Percentiles rank a stretch among this genome's conserved stretches.
Evolutionary conservation across 192 early-diverging fungal species (phyloP).

Genomic region (Pilaira anomala): DNA sequence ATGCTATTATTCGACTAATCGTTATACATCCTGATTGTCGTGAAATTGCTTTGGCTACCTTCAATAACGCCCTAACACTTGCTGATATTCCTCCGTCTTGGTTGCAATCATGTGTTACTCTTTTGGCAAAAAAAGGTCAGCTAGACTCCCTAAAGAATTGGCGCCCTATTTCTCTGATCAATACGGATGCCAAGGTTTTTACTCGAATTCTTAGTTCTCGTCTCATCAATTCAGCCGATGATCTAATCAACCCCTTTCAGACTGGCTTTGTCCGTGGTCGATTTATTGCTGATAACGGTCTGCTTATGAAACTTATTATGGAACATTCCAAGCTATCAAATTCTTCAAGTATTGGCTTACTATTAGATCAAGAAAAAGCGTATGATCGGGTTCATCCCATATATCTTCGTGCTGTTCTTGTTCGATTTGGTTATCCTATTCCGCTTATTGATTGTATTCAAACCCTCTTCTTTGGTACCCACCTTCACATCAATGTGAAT

Average conservation of each 20-base stretch:
- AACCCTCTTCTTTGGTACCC: conserved; percentile 26
- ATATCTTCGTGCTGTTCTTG: conserved; percentile 18
- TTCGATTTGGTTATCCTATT: conserved; percentile 14
- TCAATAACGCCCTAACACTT: not conserved
- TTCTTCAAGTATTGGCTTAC: too few species aligned
- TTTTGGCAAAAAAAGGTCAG: not conserved
- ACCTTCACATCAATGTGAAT: conserved; percentile 24
- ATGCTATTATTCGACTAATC: too few species aligned
- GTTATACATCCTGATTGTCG: too few species aligned
- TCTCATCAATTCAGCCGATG: not conserved
- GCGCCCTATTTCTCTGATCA: conserved; percentile 22
- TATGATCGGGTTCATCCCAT: conserved; percentile 23
- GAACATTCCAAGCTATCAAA: too few species aligned
- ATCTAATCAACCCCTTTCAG: conserved; percentile 9
- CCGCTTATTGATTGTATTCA: not conserved
- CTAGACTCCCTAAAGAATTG: not conserved
- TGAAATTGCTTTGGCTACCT: too few species aligned
- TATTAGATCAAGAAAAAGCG: too few species aligned
- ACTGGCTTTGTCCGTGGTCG: conserved; percentile 17
- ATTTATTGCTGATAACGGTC: conserved; percentile 21
- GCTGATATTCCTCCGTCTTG: not conserved
- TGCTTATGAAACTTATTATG: not conserved
- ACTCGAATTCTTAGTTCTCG: conserved; percentile 15
- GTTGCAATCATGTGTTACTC: not conserved
- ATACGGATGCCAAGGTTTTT: too few species aligned